Evolutionary conservation across 768 basidiomycete genomes (phyloP), one percentile per base, ranked within the genome.

Genomic region (Xanthoconium purpureum): DNA sequence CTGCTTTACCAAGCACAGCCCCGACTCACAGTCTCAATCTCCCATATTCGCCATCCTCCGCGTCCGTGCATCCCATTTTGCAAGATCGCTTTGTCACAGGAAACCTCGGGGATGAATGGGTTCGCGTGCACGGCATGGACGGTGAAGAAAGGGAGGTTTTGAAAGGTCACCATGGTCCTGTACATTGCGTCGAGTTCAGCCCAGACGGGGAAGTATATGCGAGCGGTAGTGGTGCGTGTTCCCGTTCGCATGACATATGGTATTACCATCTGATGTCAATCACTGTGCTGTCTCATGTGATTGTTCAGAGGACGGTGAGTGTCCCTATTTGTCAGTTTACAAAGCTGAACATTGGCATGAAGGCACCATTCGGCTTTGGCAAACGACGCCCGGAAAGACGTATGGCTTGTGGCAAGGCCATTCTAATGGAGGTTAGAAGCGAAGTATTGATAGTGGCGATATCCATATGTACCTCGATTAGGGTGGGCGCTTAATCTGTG

Each of bases 151-250:
- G 83, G 60, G 96, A 98, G 55, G 82, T 97, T 32, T 80, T 94
- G 55, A 96, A 97, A 72, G 96, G 96, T 5, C 97, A 98, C 67
- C 97, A 98, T 69, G 97, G 96, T 24, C 95, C 96, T 18, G 95
- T 98, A 17, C 94, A 96, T 65, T 92, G 91, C 52, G 88, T 96
- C 46, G 88, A 91, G 65, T 96, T 88, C 72, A 92, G 89, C 67
- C 96, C 96, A 1, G 96, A 98, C 69, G 96, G 96, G 24, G 97
- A 98, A 77, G 83, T 97, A 79, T 98, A 92, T 71, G 96, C 96
- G 36, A 94, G 91, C 66, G 97, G 96, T 49, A 95, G 92, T 65
- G 96, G 96, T 88, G 71, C 77, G 91, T 83, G 24, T 51, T 38
- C 39, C 54, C 40, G 18, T 55, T 57, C 43, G 15, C 59, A 47